Base-by-base conservation (phyloP, 2,329 filamentous ascomycete genomes). In the Colletotrichum orbiculare region DNA sequence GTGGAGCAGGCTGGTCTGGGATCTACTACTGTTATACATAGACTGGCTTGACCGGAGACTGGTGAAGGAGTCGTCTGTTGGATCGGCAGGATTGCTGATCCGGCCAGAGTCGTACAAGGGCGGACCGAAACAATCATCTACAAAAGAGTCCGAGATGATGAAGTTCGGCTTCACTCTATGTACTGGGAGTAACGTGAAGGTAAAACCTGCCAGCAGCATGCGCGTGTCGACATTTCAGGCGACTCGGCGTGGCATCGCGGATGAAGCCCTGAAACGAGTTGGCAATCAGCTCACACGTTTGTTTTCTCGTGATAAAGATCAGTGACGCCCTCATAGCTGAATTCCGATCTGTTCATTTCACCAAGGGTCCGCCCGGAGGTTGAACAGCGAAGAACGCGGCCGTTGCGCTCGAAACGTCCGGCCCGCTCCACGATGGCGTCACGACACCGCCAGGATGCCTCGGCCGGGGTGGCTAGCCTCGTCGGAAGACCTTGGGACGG, bases 381-480 rank as follows among this genome's bases (percentile, higher is more conserved):
- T 10, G 33, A 11, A 43, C 9, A 11, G 17, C 33, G 46, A 25
- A 43, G 11, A 42, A 35, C 25, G 25, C 43, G 46, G 11, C 62
- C 25, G 42, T 13, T 33, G 15, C n/a, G 6, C 6, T 35, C 47
- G 41, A 59, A 54, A 60, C 38, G 49, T 46, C 48, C 57, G 62
- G 62, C 39, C 50, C 62, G 62, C 42, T 47, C 52, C 57, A 64
- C 17, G 57, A 45, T 50, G 49, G 25, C 37, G 33, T 15, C 33
- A 11, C 15, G 11, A 46, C 39, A 15, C 35, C n/a, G 9, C 25
- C 41, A 34, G 47, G 38, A 25, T 25, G 37, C 8, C 9, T 33
- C 33, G 35, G 6, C 50, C 62, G 58, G 58, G 35, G 8, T 62
- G 57, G 58, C 50, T 52, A 37, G 15, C 39, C 15, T 17, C 47